Percentiles rank a stretch among this genome's conserved stretches.
These are phyloP conservation scores for Russula sp. DNA, from an alignment of 768 basidiomycete species.

Conservation along the genomic window DNA sequence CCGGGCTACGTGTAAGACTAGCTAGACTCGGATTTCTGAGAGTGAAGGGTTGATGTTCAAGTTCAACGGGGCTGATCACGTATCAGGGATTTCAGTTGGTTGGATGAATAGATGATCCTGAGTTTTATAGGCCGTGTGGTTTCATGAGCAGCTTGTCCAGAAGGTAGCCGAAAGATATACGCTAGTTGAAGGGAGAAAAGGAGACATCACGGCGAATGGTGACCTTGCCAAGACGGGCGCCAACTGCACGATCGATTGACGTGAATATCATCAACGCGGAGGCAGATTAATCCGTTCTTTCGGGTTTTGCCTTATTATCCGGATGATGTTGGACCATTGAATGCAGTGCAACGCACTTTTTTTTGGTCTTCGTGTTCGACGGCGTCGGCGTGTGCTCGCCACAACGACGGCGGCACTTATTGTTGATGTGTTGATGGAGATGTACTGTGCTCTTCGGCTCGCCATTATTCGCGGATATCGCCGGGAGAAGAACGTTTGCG, in stretches of 20 bases:
- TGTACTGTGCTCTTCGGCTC: not conserved
- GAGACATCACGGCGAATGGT: not conserved
- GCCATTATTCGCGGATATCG: not conserved
- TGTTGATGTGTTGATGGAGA: not conserved
- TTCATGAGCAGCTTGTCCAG: not conserved
- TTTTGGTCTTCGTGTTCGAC: not conserved
- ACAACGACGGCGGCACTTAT: not conserved
- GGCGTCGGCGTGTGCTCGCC: not conserved
- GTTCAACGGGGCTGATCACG: not conserved
- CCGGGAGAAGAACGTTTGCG: not conserved
- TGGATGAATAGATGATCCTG: not conserved
- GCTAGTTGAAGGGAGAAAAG: too few relatives aligned
- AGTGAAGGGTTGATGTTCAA: too few relatives aligned
- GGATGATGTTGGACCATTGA: too few relatives aligned
- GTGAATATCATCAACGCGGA: not conserved
- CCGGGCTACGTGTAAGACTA: too few relatives aligned
- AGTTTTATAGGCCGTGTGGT: not conserved
- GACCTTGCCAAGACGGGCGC: not conserved
- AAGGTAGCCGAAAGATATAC: not conserved
- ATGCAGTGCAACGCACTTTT: not conserved
- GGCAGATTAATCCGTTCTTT: not conserved
- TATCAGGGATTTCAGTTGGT: not conserved
- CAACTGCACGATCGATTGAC: not conserved
- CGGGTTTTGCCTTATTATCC: not conserved
- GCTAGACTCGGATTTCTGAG: not conserved